Evolutionary conservation across 176 grass and related monocot genomes (phyloP), one percentile per base, ranked within the genome.

Genomic region (Bonia amplexicaulis): DNA sequence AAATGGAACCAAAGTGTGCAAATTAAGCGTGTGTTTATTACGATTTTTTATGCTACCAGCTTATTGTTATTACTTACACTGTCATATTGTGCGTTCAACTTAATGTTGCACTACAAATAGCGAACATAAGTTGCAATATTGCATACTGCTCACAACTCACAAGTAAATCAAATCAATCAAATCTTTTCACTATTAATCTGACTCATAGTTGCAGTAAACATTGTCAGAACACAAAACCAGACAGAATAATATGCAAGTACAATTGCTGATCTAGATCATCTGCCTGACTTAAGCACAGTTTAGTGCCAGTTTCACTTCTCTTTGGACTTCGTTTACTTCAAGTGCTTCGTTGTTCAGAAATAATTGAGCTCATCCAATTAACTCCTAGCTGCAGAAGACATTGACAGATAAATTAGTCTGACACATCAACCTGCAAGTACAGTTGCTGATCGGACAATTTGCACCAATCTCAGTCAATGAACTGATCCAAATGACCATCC

Each of bases 351-450:
- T 71, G 68, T 45, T 41, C 40, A 46, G 20, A 71, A 45, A 71
- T 46, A 23, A 73, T 73, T 25, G 45, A 48, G 44, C 23, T 9
- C 9, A 27, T 13, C 6, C 5, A 72, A 27, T 27, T 41, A 23
- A 70, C 9, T 70, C 19, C 23, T 14, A 22, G 22, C 11, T 71
- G 68, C 41, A 71, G 69, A 47, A 47, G 41, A 71, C 10, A 44
- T 11, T 44, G 67, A 13, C 39, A 69, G 20, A 12, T 10, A 10
- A 23, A 71, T 71, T 71, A 71, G 42, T 47, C 41, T 46, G 68
- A 71, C 68, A 71, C 22, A 71, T 71, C 44, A 72, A 72, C 11
- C 69, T 72, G 42, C 42, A 72, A 72, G n/a, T 72, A 72, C 69
- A 72, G 13, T 49, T 15, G 23, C 44, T 49, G 44, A 48, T 46